These are phyloP conservation scores for Ustilago curta DNA, from an alignment of 1,284 basidiomycete species.

Conservation along the genomic window DNA sequence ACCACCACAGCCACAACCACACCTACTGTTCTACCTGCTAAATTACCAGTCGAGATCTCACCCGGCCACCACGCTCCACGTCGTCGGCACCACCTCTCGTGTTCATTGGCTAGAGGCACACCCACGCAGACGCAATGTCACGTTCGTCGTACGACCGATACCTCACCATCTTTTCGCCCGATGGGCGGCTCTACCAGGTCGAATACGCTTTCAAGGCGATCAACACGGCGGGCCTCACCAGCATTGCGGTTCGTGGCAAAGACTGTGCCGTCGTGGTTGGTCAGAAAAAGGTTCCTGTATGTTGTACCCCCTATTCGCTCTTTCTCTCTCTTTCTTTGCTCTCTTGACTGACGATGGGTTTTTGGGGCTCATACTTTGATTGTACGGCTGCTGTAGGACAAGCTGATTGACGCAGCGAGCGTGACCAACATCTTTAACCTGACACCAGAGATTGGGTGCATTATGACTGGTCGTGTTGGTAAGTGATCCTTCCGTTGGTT, in stretches of 20 bases:
- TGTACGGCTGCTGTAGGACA: slow-evolving; percentile 75
- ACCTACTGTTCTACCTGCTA: too few species aligned
- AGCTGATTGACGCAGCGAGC: slow-evolving; percentile 92
- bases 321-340: too few species aligned
- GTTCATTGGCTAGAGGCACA: not conserved
- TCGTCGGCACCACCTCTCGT: too few species aligned
- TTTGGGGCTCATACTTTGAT: not conserved
- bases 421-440: slow-evolving; percentile 97
- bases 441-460: slow-evolving; percentile 95
- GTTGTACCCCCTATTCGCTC: not conserved
- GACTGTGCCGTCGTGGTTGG: slow-evolving; percentile 95
- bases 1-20: too few species aligned
- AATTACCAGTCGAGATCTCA: too few species aligned
- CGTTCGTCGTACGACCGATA: slow-evolving; percentile 68
- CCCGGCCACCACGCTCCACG: too few species aligned
- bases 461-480: slow-evolving; percentile 89
- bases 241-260: slow-evolving; percentile 90
- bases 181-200: slow-evolving; percentile 68
- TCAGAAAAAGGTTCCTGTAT: slow-evolving; percentile 90
- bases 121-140: slow-evolving; percentile 55
- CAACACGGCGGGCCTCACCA: slow-evolving; percentile 93
- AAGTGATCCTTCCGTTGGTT: slow-evolving; percentile 79
- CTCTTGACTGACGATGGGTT: not conserved
- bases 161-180: slow-evolving; percentile 69
- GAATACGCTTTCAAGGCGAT: slow-evolving; percentile 99